Base-by-base conservation (phyloP, 495 filamentous ascomycete genomes). In the Umbilicaria muhlenbergii region DNA sequence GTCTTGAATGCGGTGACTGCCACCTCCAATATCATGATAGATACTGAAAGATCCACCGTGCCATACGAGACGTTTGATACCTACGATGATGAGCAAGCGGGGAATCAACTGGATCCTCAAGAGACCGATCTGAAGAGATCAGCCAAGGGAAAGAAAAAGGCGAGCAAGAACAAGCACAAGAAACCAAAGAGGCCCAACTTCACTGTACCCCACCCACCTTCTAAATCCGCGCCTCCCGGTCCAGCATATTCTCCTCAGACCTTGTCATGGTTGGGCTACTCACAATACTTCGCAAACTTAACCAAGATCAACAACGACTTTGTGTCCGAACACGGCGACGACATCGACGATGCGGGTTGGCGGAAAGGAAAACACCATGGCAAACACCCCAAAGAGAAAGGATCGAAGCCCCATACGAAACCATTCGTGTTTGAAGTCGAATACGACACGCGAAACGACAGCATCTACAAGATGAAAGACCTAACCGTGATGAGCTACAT, bases 241-340 rank as follows among this genome's bases (percentile, higher is more conserved):
- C 91, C 91, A 0, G 92, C 85, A 3, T 96, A 99, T 59, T 89
- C 80, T 3, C 77, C 81, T 24, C 92, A 99, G 57, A 62, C 84
- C 0, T 66, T 94, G 18, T 80, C 83, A 0, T 64, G 81, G 47
- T 67, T 83, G 2, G 69, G 81, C 10, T 95, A 82, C 55, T 87
- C 77, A 3, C 91, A 99, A 51, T 95, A 92, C 63, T 94, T 71
- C 58, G 86, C 88, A 36, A 99, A 99, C 61, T 65, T 99, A 2
- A 95, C 92, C 0, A 62, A 71, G 46, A 79, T 92, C 65, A 92
- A 96, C 57, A 80, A 78, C 36, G 69, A 78, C 51, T 65, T 72
- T 45, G 45, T 45, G 2, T 38, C 51, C 10, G 37, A 50, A 12
- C 13, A 42, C 3, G 46, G 55, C 11, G 57, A 53, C 2, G 51